Percentiles rank a stretch among this genome's conserved stretches.
phyloP scores from a whole-genome alignment of 257 asterid species.

The Cruciata laevipes region DNA sequence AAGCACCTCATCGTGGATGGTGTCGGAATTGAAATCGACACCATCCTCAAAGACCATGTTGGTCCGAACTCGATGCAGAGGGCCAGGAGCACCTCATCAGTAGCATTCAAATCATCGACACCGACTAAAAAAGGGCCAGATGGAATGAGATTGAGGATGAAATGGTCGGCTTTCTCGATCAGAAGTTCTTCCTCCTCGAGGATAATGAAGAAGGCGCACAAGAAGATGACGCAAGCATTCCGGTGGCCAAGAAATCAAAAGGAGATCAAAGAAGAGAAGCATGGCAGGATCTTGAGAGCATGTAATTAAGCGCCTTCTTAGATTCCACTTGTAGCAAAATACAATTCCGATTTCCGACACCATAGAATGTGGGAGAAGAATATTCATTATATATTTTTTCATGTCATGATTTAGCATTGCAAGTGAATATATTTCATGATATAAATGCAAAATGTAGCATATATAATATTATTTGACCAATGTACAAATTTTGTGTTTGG shows the following conservation, averaged over 20 bases:
- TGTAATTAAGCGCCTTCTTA: slow-evolving; percentile 45
- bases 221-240: background rate
- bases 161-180: slow-evolving; percentile 25
- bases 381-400: background rate
- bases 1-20: too few species aligned
- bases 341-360: too few species aligned
- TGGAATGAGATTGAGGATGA: slow-evolving; percentile 23
- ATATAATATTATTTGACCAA: too few species aligned
- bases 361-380: too few species aligned
- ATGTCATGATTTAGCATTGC: background rate
- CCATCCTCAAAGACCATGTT: background rate
- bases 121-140: background rate
- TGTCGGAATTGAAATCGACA: slow-evolving; percentile 3
- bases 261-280: slow-evolving; percentile 18
- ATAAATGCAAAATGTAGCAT: too few species aligned
- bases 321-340: slow-evolving; percentile 16
- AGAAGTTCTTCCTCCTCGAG: slow-evolving; percentile 33
- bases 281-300: slow-evolving; percentile 33
- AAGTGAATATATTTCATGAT: background rate
- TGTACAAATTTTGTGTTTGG: background rate
- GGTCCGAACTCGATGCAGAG: background rate
- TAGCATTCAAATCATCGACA: too few species aligned
- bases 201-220: background rate
- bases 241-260: background rate
- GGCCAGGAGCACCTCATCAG: slow-evolving; percentile 24